Percentiles rank a stretch among this genome's conserved stretches.
phyloP scores from a whole-genome alignment of 176 grass and related monocot genomes.

The Microstegium vimineum region DNA sequence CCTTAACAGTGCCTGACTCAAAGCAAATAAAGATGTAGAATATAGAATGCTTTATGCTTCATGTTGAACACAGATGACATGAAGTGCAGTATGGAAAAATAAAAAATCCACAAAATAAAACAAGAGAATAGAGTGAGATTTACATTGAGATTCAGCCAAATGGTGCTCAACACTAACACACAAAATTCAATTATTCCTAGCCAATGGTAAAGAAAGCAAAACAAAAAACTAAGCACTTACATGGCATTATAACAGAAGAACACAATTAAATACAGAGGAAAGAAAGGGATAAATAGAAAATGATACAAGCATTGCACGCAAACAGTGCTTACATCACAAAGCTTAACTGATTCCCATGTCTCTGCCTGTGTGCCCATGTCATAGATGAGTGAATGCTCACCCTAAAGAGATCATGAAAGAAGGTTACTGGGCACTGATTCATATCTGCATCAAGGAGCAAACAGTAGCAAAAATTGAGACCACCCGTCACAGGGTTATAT shows the following conservation, averaged over 20 bases:
- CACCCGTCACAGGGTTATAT: constrained; percentile 70
- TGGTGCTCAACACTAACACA: too few species aligned
- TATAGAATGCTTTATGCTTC: too few species aligned
- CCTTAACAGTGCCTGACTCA: too few species aligned
- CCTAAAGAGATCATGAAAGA: constrained; percentile 39
- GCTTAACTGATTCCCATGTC: constrained; percentile 75
- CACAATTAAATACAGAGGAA: constrained; percentile 2
- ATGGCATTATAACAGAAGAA: not conserved
- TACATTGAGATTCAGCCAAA: too few species aligned
- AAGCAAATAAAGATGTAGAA: too few species aligned
- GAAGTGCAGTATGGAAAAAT: too few species aligned
- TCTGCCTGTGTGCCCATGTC: constrained; percentile 57
- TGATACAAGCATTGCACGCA: constrained; percentile 7
- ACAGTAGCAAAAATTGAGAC: constrained; percentile 24
- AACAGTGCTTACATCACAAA: constrained; percentile 65
- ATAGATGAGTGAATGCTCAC: constrained; percentile 80
- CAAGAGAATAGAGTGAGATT: too few species aligned
- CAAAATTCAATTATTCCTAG: not conserved
- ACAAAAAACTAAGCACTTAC: not conserved
- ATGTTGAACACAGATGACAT: too few species aligned
- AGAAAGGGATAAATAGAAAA: constrained; percentile 7
- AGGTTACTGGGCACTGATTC: constrained; percentile 19
- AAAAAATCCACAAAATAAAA: too few species aligned
- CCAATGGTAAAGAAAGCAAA: not conserved
- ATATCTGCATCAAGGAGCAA: constrained; percentile 10